A percentile compares a stretch with the other conserved stretches of the same genome.
phyloP scores from a whole-genome alignment of 2,329 filamentous ascomycete species.

The Alternaria infectoria region DNA sequence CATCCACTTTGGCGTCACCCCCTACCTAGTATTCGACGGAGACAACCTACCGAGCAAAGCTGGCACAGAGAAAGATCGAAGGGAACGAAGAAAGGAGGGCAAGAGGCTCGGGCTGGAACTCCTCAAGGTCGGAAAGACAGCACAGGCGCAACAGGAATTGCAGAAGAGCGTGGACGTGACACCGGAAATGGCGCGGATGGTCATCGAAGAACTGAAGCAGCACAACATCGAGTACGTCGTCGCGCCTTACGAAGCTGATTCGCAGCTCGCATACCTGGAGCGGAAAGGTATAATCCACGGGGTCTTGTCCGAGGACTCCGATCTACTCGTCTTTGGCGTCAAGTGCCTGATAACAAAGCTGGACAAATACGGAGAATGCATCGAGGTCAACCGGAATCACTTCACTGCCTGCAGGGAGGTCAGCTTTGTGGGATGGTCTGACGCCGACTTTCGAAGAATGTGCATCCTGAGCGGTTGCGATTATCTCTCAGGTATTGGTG shows the following conservation, averaged over 20 bases:
- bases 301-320: conserved; percentile 95
- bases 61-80: conserved; percentile 78
- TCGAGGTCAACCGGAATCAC: conserved; percentile 88
- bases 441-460: conserved; percentile 91
- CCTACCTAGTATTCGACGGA: conserved; percentile 95
- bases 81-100: conserved; percentile 77
- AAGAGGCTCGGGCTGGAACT: conserved; percentile 78
- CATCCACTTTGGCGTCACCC: conserved; percentile 89
- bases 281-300: conserved; percentile 81
- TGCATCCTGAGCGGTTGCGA: conserved; percentile 96
- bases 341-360: conserved; percentile 91
- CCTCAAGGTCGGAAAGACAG: conserved; percentile 77
- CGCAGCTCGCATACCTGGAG: conserved; percentile 95
- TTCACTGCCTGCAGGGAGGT: conserved; percentile 89
- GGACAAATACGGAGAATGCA: conserved; percentile 89
- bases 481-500: conserved; percentile 84
- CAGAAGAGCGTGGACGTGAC: conserved; percentile 97
- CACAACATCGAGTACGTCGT: conserved; percentile 84
- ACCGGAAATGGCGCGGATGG: conserved; percentile 87
- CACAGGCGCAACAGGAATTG: conserved; percentile 82
- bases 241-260: conserved; percentile 95
- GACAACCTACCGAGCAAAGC: conserved; percentile 95
- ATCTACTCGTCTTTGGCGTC: conserved; percentile 92
- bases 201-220: conserved; percentile 91
- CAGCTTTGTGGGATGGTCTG: conserved; percentile 89